A percentile compares a stretch with the other conserved stretches of the same genome.
Evolutionary conservation across 768 basidiomycete species (phyloP).

Genomic region (Lactarius akahatsu): DNA sequence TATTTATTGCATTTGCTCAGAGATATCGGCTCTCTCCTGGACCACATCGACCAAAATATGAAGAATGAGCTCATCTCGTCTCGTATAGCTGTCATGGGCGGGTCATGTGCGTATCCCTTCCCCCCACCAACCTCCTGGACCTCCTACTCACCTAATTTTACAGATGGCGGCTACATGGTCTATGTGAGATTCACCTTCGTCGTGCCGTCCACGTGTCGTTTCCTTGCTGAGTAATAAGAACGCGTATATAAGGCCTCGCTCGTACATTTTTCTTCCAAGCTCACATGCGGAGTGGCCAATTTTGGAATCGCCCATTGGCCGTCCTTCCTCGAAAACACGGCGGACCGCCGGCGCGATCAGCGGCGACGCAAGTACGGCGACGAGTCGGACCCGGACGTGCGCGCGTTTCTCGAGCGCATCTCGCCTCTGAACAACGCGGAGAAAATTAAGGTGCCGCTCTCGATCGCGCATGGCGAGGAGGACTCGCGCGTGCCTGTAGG

Average conservation of each 20-base stretch:
- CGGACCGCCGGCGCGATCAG: slow-evolving; percentile 37
- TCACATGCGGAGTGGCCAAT: slow-evolving; percentile 43
- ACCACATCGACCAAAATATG: slow-evolving; percentile 38
- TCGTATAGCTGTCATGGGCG: slow-evolving; percentile 44
- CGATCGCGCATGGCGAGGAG: slow-evolving; percentile 44
- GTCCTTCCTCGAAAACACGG: slow-evolving; percentile 45
- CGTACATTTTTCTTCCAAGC: slow-evolving; percentile 42
- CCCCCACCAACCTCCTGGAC: not conserved
- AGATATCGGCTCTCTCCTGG: slow-evolving; percentile 42
- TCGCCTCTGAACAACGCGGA: slow-evolving; percentile 42
- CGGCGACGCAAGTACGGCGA: slow-evolving; percentile 45
- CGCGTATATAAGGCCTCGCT: slow-evolving; percentile 38
- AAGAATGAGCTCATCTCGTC: slow-evolving; percentile 37
- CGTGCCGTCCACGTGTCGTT: not conserved
- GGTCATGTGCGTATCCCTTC: slow-evolving; percentile 38
- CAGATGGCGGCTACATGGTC: slow-evolving; percentile 27
- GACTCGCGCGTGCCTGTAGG: slow-evolving; percentile 43
- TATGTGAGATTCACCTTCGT: slow-evolving; percentile 11
- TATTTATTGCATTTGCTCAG: slow-evolving; percentile 26
- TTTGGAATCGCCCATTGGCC: slow-evolving; percentile 43
- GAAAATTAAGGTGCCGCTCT: slow-evolving; percentile 39
- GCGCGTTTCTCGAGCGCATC: slow-evolving; percentile 41
- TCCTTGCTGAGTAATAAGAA: not conserved
- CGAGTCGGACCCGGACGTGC: slow-evolving; percentile 40
- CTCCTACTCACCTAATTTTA: not conserved